These are phyloP conservation scores for Trapa incisa DNA, from an alignment of 345 rosid genomes.

Conservation along the genomic window DNA sequence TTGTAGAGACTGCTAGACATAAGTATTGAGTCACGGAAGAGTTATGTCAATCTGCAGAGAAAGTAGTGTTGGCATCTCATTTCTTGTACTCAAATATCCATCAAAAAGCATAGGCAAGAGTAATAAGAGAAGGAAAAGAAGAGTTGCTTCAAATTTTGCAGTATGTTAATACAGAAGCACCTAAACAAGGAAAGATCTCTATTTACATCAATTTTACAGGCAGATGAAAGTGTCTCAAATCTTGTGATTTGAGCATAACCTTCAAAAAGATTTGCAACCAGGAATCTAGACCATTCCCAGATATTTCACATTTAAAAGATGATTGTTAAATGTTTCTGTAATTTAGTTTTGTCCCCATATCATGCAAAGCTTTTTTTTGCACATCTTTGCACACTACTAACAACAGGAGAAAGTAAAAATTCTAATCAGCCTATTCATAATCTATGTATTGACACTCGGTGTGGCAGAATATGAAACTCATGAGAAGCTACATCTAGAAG, in stretches of 20 bases:
- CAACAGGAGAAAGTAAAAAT: no score
- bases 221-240: background rate
- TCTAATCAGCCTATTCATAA: no score
- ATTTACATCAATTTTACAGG: background rate
- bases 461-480: background rate
- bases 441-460: no score
- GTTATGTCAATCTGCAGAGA: constrained; percentile 63
- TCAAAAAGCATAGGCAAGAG: background rate
- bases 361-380: no score
- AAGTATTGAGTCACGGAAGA: constrained; percentile 62
- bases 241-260: background rate
- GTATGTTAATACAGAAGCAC: background rate
- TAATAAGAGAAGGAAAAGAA: background rate
- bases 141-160: background rate
- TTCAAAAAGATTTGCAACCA: background rate
- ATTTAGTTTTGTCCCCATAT: no score
- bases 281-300: background rate
- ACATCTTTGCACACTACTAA: no score
- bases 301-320: background rate
- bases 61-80: background rate
- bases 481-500: background rate
- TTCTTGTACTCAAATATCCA: background rate
- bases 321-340: no score
- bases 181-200: background rate
- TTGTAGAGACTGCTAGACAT: constrained; percentile 57